phyloP scores from a whole-genome alignment of 106 monocot species.

The Phalaenopsis equestris region DNA sequence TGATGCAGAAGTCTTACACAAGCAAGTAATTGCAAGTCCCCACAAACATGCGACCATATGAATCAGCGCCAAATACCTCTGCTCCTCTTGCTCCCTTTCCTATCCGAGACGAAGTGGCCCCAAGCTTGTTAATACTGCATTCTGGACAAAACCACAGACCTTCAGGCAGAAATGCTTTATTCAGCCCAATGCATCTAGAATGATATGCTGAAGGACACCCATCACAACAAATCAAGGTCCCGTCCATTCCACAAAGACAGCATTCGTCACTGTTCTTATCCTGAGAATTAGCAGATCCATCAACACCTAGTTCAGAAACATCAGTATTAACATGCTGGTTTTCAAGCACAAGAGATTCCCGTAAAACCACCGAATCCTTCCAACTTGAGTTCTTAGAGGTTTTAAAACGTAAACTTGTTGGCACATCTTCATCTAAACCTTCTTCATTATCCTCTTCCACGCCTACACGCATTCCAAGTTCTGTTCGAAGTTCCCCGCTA shows the following conservation, averaged over 20 bases:
- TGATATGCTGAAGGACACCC: slow-evolving; percentile 92
- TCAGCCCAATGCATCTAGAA: slow-evolving; percentile 84
- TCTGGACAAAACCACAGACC: slow-evolving; percentile 87
- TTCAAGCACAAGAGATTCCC: slow-evolving; percentile 16
- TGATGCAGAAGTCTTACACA: slow-evolving; percentile 45
- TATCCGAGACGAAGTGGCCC: slow-evolving; percentile 32
- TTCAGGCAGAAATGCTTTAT: slow-evolving; percentile 62
- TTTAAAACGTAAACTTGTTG: slow-evolving; percentile 25
- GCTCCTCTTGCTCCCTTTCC: slow-evolving; percentile 64
- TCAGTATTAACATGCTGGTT: neutral
- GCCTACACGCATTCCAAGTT: slow-evolving; percentile 42
- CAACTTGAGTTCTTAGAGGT: slow-evolving; percentile 26
- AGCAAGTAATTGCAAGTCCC: slow-evolving; percentile 85
- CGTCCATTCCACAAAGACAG: slow-evolving; percentile 89
- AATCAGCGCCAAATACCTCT: slow-evolving; percentile 62
- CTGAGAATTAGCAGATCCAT: slow-evolving; percentile 11
- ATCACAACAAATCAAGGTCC: slow-evolving; percentile 82
- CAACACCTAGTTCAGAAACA: slow-evolving; percentile 1
- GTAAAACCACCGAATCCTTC: slow-evolving; percentile 16
- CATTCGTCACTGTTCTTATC: slow-evolving; percentile 91
- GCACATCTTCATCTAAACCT: slow-evolving; percentile 13
- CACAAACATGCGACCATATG: slow-evolving; percentile 52
- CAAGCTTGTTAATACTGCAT: slow-evolving; percentile 44
- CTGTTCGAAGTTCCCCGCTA: slow-evolving; percentile 49
- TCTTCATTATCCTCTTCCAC: slow-evolving; percentile 45